Evolutionary conservation across 1,284 basidiomycete species (phyloP), one percentile per base, ranked within the genome.

Genomic region (Cystobasidiaceae sp.): DNA sequence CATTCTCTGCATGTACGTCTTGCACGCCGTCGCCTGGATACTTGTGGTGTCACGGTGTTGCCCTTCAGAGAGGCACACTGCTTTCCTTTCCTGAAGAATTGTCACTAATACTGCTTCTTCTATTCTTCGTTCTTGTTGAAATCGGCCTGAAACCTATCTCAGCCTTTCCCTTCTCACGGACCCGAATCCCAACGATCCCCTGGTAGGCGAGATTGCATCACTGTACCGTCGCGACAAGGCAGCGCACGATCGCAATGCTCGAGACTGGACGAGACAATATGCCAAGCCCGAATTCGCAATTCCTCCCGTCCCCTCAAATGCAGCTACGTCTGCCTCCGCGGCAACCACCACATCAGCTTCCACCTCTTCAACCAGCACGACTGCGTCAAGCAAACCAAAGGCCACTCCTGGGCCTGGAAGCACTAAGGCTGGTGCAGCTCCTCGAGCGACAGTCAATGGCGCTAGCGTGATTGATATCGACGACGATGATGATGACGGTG

Each of bases 101-200:
- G n/a, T n/a, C n/a, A n/a, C n/a, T n/a, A n/a, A n/a, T n/a, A n/a
- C 6, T 39, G 37, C 37, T n/a, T 11, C n/a, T 39, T 11, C 37
- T 11, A 39, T 11, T n/a, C 37, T 39, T 11, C 37, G n/a, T 11
- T 11, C 37, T 39, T 39, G 37, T 11, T 39, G n/a, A 39, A 39
- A 39, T 51, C 33, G 13, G 37, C 21, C 27, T 52, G 5, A 23
- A 13, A 28, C 23, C 25, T 17, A 48, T 34, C 94, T 90, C 75
- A 93, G 97, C 76, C 94, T 90, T 74, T 96, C 93, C 71, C 93
- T 96, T 89, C 80, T 97, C 74, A 94, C 91, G 51, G 93, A 97
- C 78, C 93, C 93, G 71, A 97, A 96, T 80, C 93, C 93, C 62
- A 92, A 94, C 78, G 93, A 97, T 76, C 93, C 85, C n/a, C 76